Base-by-base conservation (phyloP, 1,284 basidiomycete species). In the Singerocomus inundabilis region DNA sequence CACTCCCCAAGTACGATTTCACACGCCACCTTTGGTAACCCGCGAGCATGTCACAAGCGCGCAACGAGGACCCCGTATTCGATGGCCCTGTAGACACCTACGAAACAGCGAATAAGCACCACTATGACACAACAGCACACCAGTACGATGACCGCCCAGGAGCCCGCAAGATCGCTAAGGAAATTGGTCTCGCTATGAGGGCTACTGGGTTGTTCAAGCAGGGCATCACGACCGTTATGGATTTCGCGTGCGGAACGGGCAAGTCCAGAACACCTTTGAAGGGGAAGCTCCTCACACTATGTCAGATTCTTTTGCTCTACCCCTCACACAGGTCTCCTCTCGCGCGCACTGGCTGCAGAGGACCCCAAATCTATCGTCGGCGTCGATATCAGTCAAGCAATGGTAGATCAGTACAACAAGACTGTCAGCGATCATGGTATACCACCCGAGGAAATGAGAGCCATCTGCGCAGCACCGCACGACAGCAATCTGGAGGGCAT, bases 181-280 rank as follows among this genome's bases (percentile, higher is more conserved):
- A 71, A 45, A 61, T 78, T 10, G 70, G 68, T 2, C 55, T 50
- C 7, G 76, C 74, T 1, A 75, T 85, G 54, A 63, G 70, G 15
- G 60, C 69, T 7, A 69, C 64, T 1, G 79, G 79, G 57, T 60
- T 72, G 0, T 83, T 88, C 59, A 71, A 80, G 51, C 75, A 79
- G 46, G 76, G 81, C 5, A 58, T 59, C 12, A 88, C 85, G 0
- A 69, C 64, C 0, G 71, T 85, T 6, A 70, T 90, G 68, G 87
- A 89, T 58, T 89, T 78, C 59, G 87, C 85, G 2, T 89, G 85
- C 60, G 84, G 85, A 12, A 75, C 77, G 41, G 85, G 85, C 81
- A 49, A 38, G 74, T 13, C 26, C 3, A 15, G 1, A n/a, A n/a
- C n/a, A n/a, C n/a, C n/a, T n/a, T n/a, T n/a, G n/a, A n/a, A n/a